Percentiles rank a stretch among this genome's conserved stretches.
Evolutionary conservation across 163 green algal species (phyloP).

Genomic region (Chlorella variabilis): DNA sequence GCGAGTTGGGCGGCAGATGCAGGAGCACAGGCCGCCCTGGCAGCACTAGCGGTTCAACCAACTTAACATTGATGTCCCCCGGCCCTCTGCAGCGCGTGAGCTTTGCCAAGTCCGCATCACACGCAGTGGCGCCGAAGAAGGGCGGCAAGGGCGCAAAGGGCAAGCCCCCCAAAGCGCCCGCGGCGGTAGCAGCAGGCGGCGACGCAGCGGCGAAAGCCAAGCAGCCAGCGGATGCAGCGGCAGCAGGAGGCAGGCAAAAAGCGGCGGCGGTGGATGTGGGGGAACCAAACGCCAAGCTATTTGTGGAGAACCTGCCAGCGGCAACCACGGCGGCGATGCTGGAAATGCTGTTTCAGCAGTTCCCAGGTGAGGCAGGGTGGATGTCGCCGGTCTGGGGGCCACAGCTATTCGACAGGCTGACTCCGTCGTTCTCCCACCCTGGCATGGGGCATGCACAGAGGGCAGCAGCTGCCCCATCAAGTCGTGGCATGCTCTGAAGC

Average conservation of each 20-base stretch:
- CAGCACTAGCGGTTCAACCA: too few relatives aligned
- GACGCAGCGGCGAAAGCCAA: background rate
- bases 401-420: too few relatives aligned
- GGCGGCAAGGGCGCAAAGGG: constrained; percentile 32
- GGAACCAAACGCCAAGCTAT: constrained; percentile 93
- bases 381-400: too few relatives aligned
- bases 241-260: constrained; percentile 7
- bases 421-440: too few relatives aligned
- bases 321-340: constrained; percentile 91
- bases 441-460: too few relatives aligned
- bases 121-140: constrained; percentile 12
- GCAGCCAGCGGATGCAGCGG: constrained; percentile 16
- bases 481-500: too few relatives aligned
- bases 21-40: background rate
- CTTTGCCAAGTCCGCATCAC: constrained; percentile 21
- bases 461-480: too few relatives aligned
- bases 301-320: constrained; percentile 93
- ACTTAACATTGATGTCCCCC: too few relatives aligned
- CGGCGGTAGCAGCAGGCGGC: background rate
- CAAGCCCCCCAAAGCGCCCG: constrained; percentile 12
- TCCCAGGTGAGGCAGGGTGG: constrained; percentile 71
- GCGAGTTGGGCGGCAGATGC: too few relatives aligned
- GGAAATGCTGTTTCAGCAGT: constrained; percentile 96
- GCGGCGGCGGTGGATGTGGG: constrained; percentile 44
- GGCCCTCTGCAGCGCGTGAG: constrained; percentile 32